A percentile compares a stretch with the other conserved stretches of the same genome.
phyloP scores from a whole-genome alignment of 176 grass and related monocot genomes.

The Eragrostis nindensis region DNA sequence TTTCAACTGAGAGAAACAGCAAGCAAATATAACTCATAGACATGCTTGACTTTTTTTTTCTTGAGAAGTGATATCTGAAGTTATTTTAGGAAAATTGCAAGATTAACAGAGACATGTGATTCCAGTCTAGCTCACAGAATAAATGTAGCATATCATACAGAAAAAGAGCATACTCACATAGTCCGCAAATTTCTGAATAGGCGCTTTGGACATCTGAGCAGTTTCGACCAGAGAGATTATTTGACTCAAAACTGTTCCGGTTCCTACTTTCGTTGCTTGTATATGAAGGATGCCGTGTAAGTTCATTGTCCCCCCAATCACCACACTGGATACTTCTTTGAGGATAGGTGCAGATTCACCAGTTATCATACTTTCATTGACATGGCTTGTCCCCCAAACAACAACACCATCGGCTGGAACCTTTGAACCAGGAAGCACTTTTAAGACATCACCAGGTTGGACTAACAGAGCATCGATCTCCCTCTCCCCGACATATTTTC shows the following conservation, averaged over 20 bases:
- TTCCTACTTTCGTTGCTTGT: slow-evolving; percentile 94
- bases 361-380: slow-evolving; percentile 99
- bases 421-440: slow-evolving; percentile 96
- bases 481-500: slow-evolving; percentile 66
- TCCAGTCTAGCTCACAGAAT: neutral
- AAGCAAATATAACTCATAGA: neutral
- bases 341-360: slow-evolving; percentile 84
- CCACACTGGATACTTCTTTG: slow-evolving; percentile 79
- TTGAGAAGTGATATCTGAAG: neutral
- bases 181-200: slow-evolving; percentile 99
- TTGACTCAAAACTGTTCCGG: slow-evolving; percentile 88
- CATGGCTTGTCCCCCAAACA: slow-evolving; percentile 87
- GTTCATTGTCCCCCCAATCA: slow-evolving; percentile 97
- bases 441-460: slow-evolving; percentile 90
- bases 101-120: neutral
- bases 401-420: slow-evolving; percentile 89
- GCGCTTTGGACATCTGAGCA: slow-evolving; percentile 97
- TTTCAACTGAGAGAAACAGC: neutral
- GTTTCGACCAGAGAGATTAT: slow-evolving; percentile 99
- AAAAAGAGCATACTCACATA: slow-evolving; percentile 64
- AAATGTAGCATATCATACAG: neutral
- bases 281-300: slow-evolving; percentile 90
- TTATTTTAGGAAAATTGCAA: neutral
- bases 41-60: neutral
- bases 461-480: slow-evolving; percentile 94